phyloP scores from a whole-genome alignment of 768 basidiomycete genomes.

The Hebeloma cylindrosporum region DNA sequence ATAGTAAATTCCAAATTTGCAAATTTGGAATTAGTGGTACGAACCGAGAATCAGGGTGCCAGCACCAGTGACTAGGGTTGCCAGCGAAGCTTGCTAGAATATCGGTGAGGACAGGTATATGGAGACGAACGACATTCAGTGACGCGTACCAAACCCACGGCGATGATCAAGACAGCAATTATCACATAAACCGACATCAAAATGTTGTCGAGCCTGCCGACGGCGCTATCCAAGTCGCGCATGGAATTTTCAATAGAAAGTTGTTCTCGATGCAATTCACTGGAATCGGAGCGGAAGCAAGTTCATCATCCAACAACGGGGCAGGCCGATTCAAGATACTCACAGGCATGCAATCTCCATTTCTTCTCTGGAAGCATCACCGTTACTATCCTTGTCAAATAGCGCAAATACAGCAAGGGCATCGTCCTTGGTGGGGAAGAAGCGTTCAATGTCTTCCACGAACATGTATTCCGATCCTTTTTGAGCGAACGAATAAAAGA shows the following conservation, averaged over 20 bases:
- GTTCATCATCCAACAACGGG: neutral
- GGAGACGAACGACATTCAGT: conserved; percentile 15
- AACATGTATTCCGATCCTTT: conserved; percentile 57
- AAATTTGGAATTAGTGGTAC: neutral
- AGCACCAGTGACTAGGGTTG: conserved; percentile 73
- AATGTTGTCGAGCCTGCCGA: conserved; percentile 83
- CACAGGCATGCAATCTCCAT: conserved; percentile 74
- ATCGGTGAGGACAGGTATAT: too few species aligned
- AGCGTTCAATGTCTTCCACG: conserved; percentile 67
- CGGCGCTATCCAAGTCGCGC: conserved; percentile 88
- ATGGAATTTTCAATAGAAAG: conserved; percentile 82
- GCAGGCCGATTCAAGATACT: conserved; percentile 19
- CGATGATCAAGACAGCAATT: conserved; percentile 73
- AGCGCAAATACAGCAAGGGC: conserved; percentile 66
- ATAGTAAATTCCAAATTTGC: neutral
- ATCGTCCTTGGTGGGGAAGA: conserved; percentile 66
- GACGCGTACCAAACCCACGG: conserved; percentile 67
- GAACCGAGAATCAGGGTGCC: conserved; percentile 55
- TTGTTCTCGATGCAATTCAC: conserved; percentile 84
- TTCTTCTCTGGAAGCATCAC: conserved; percentile 70
- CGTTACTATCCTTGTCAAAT: conserved; percentile 73
- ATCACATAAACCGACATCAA: conserved; percentile 79
- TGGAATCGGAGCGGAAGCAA: conserved; percentile 20
- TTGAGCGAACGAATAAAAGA: conserved; percentile 83
- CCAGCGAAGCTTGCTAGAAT: conserved; percentile 75